Evolutionary conservation across 495 filamentous ascomycete genomes (phyloP).

Genomic region (Parathielavia hyrcaniae): DNA sequence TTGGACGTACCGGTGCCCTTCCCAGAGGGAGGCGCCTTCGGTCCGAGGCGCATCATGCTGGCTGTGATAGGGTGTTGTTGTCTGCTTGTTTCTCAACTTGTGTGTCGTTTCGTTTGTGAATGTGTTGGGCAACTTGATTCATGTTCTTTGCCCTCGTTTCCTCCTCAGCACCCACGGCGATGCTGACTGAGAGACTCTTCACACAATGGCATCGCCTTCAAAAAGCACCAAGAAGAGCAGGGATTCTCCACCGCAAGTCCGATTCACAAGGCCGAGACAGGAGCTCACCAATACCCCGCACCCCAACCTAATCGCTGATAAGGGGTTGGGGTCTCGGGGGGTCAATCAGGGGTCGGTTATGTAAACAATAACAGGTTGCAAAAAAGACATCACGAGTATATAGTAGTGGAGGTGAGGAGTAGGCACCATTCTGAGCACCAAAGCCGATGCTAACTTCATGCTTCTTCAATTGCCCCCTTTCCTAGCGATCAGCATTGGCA

Average conservation of each 20-base stretch:
- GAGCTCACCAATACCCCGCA: neutral
- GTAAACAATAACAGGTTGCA: no score
- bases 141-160: neutral
- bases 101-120: slow-evolving; percentile 1
- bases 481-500: neutral
- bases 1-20: slow-evolving; percentile 52
- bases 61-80: neutral
- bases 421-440: no score
- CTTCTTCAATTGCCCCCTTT: no score
- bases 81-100: neutral
- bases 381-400: no score
- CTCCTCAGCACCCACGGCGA: neutral
- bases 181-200: neutral
- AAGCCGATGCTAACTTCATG: no score
- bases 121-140: neutral
- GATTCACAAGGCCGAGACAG: neutral
- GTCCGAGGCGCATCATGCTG: slow-evolving; percentile 72
- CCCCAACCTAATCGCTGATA: neutral
- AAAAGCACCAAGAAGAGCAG: neutral
- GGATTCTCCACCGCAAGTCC: neutral
- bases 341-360: neutral
- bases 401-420: no score
- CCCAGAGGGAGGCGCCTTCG: slow-evolving; percentile 65
- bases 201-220: neutral
- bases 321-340: neutral